phyloP scores from a whole-genome alignment of 1,284 basidiomycete genomes.

The Anthracocystis walkeri region DNA sequence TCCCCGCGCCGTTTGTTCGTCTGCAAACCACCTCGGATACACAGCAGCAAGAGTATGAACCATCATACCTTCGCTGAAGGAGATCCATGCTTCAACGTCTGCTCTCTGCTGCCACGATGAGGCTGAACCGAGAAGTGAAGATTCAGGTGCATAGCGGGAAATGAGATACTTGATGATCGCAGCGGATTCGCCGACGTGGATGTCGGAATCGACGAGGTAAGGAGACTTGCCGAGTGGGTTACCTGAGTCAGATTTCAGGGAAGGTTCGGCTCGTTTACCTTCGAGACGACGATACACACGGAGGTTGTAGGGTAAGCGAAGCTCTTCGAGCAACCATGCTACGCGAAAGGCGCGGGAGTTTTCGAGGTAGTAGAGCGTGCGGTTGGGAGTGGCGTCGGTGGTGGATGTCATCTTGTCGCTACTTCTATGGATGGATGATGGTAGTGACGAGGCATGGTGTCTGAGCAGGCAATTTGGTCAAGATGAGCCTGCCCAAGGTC shows the following conservation, averaged over 20 bases:
- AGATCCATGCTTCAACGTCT: slow-evolving; percentile 25
- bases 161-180: slow-evolving; percentile 36
- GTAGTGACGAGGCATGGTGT: not conserved
- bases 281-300: slow-evolving; percentile 21
- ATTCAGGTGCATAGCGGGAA: slow-evolving; percentile 13
- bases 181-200: slow-evolving; percentile 14
- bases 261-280: slow-evolving; percentile 29
- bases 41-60: slow-evolving; percentile 32
- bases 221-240: slow-evolving; percentile 40
- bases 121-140: slow-evolving; percentile 15
- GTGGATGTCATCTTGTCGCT: not conserved
- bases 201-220: slow-evolving; percentile 20
- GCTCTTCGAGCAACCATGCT: slow-evolving; percentile 37
- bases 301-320: slow-evolving; percentile 24
- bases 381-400: not conserved
- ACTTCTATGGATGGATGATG: not conserved
- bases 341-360: slow-evolving; percentile 43
- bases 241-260: slow-evolving; percentile 17
- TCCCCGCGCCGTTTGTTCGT: not conserved
- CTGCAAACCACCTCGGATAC: slow-evolving; percentile 32
- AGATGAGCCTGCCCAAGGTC: too few relatives aligned
- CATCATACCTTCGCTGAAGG: slow-evolving; percentile 40
- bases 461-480: not conserved
- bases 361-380: slow-evolving; percentile 38
- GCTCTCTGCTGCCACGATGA: slow-evolving; percentile 24